A percentile compares a stretch with the other conserved stretches of the same genome.
These are phyloP conservation scores for Apiotrichum akiyoshidainum DNA, from an alignment of 1,284 basidiomycete species.

Conservation along the genomic window DNA sequence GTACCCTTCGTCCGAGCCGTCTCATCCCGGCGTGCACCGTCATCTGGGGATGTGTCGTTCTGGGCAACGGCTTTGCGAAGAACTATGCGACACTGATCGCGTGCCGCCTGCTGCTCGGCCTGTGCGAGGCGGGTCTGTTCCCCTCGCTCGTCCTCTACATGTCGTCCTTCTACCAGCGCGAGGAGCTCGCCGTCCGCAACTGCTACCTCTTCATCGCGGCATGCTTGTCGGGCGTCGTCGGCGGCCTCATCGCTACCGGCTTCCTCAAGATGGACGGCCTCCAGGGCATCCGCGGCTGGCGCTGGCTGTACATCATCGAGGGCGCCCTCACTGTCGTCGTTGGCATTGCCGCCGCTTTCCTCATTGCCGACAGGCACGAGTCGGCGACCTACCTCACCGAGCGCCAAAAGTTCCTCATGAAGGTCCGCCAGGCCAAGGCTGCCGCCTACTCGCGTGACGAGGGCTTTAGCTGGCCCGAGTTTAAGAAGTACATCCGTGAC, in stretches of 20 bases:
- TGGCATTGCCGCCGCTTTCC: constrained; percentile 8
- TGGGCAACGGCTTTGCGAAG: constrained; percentile 18
- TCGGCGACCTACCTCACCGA: constrained; percentile 8
- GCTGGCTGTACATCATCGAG: constrained; percentile 19
- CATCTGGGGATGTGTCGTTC: constrained; percentile 26
- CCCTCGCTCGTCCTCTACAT: constrained; percentile 29
- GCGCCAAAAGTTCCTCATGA: constrained; percentile 3
- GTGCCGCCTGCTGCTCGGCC: constrained; percentile 29
- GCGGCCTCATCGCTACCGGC: constrained; percentile 28
- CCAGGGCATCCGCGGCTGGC: constrained; percentile 11
- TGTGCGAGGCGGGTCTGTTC: constrained; percentile 32
- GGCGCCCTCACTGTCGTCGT: constrained; percentile 10
- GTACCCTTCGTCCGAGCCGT: constrained; percentile 24
- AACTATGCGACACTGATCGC: constrained; percentile 28
- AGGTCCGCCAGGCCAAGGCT: constrained; percentile 2
- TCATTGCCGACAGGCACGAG: constrained; percentile 12
- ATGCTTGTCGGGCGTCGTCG: constrained; percentile 32
- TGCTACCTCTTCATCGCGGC: constrained; percentile 37
- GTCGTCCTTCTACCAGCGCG: constrained; percentile 27
- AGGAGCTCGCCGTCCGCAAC: constrained; percentile 33
- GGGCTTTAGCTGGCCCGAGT: constrained; percentile 14
- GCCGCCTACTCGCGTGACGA: constrained; percentile 10
- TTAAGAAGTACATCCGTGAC: constrained; percentile 10
- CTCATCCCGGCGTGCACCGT: constrained; percentile 20
- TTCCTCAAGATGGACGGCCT: constrained; percentile 17